phyloP scores from a whole-genome alignment of 306 rosid genomes.

The Quercus alba region DNA sequence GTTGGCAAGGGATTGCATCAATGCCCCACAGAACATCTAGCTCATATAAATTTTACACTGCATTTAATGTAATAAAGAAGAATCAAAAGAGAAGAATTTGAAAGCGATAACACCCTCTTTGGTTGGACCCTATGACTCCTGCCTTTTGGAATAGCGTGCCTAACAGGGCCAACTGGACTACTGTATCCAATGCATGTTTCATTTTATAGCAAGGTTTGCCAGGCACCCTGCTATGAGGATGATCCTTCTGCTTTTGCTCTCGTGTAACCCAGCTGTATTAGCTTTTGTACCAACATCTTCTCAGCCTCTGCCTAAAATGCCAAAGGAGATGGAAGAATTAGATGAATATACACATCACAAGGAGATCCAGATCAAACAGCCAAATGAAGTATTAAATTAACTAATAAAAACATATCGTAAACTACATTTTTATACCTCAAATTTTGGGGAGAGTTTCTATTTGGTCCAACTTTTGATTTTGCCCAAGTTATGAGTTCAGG shows the following conservation, averaged over 20 bases:
- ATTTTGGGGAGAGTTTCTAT: neutral
- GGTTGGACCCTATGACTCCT: neutral
- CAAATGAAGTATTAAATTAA: neutral
- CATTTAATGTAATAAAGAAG: neutral
- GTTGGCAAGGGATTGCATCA: neutral
- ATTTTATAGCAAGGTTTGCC: neutral
- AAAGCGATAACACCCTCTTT: neutral
- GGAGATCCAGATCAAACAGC: neutral
- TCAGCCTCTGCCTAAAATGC: conserved; percentile 72
- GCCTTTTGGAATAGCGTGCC: neutral
- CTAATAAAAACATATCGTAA: neutral
- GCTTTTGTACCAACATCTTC: conserved; percentile 72
- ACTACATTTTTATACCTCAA: neutral
- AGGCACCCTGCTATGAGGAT: conserved; percentile 23
- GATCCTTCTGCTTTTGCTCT: conserved; percentile 44
- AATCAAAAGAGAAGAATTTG: neutral
- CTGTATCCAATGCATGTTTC: neutral
- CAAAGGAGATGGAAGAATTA: conserved; percentile 15
- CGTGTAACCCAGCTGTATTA: conserved; percentile 60
- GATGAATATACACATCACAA: neutral
- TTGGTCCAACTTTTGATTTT: neutral
- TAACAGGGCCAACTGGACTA: neutral
- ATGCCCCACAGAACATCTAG: neutral
- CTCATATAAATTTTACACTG: neutral
- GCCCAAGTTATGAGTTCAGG: neutral